phyloP scores from a whole-genome alignment of 139 green algal species.

The Micractinium conductrix region DNA sequence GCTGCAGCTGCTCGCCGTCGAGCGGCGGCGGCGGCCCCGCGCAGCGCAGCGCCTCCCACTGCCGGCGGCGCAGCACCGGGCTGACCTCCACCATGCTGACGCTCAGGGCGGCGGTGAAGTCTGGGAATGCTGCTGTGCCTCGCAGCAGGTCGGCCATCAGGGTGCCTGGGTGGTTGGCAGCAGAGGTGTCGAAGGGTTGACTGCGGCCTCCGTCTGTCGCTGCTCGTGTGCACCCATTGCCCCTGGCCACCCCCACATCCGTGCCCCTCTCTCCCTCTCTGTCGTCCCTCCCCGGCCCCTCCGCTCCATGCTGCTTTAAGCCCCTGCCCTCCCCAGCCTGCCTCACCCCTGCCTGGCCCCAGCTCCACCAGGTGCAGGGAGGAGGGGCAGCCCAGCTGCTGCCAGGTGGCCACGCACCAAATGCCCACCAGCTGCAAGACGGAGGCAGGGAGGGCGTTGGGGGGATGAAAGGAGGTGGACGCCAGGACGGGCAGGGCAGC shows the following conservation, averaged over 20 bases:
- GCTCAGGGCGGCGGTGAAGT: slow-evolving; percentile 54
- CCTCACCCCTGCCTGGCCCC: slow-evolving; percentile 80
- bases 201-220: too few relatives aligned
- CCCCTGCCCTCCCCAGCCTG: background rate
- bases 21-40: background rate
- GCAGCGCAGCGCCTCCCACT: slow-evolving; percentile 29
- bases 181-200: too few relatives aligned
- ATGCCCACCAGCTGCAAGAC: slow-evolving; percentile 90
- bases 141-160: slow-evolving; percentile 96
- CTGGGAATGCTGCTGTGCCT: slow-evolving; percentile 55
- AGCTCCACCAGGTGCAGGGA: slow-evolving; percentile 91
- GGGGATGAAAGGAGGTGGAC: too few relatives aligned
- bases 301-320: too few relatives aligned
- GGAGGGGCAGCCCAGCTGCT: slow-evolving; percentile 78
- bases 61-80: slow-evolving; percentile 48
- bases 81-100: slow-evolving; percentile 90
- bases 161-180: too few relatives aligned
- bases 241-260: too few relatives aligned
- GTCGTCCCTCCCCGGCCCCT: too few relatives aligned
- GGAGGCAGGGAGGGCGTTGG: background rate
- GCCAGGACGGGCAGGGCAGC: background rate
- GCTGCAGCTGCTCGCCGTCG: background rate
- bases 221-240: too few relatives aligned
- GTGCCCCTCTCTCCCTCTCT: too few relatives aligned
- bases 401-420: slow-evolving; percentile 90